These are phyloP conservation scores for Saccharomycopsis selenospora DNA, from an alignment of 805 yeast genomes.

Conservation along the genomic window DNA sequence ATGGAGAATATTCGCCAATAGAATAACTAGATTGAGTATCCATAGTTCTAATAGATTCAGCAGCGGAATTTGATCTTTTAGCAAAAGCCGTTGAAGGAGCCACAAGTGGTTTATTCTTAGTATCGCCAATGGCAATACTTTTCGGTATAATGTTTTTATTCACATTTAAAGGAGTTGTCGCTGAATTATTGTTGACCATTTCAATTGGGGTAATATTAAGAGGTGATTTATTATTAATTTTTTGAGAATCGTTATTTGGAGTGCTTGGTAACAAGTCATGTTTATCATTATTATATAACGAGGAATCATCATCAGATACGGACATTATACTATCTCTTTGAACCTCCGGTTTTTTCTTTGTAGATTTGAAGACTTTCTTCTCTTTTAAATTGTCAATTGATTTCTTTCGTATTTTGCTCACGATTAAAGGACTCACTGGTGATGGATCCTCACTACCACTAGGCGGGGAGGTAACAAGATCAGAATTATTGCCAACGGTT, in stretches of 20 bases:
- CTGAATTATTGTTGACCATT: background rate
- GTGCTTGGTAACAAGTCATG: background rate
- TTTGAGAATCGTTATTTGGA: background rate
- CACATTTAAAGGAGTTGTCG: background rate
- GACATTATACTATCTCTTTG: constrained; percentile 10
- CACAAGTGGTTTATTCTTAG: background rate
- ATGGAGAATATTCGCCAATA: constrained; percentile 41
- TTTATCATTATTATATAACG: constrained; percentile 7
- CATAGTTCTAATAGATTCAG: constrained; percentile 12
- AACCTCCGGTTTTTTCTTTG: background rate
- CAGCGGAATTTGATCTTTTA: background rate
- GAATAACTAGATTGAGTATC: constrained; percentile 33
- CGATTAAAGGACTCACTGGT: constrained; percentile 6
- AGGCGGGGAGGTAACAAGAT: too few relatives aligned
- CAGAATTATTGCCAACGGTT: background rate
- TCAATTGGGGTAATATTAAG: background rate
- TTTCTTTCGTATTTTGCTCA: constrained; percentile 13
- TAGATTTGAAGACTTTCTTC: constrained; percentile 7
- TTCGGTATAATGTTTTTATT: background rate
- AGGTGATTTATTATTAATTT: background rate
- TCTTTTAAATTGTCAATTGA: constrained; percentile 6
- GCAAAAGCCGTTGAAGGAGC: constrained; percentile 3
- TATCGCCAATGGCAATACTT: background rate
- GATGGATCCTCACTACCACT: too few relatives aligned
- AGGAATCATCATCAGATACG: constrained; percentile 16